phyloP scores from a whole-genome alignment of 2,329 filamentous ascomycete genomes.

The Fusarium chaquense region DNA sequence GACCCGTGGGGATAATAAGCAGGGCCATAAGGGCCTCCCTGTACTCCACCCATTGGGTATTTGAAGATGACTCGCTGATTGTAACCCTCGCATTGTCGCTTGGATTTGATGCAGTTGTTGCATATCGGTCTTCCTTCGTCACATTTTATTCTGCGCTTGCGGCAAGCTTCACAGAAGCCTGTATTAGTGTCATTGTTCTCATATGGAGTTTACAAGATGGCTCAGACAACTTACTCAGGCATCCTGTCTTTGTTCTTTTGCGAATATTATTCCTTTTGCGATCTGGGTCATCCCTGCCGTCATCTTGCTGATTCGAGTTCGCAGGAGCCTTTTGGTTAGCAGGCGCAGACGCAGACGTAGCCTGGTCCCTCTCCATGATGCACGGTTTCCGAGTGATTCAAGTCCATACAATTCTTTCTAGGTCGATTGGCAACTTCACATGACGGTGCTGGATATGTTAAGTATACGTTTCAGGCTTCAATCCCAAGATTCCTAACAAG shows the following conservation, averaged over 20 bases:
- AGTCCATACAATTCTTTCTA: slow-evolving; percentile 25
- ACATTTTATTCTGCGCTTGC: slow-evolving; percentile 95
- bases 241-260: slow-evolving; percentile 91
- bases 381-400: slow-evolving; percentile 15
- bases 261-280: slow-evolving; percentile 63
- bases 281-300: slow-evolving; percentile 57
- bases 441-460: slow-evolving; percentile 26
- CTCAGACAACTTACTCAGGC: slow-evolving; percentile 75
- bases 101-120: slow-evolving; percentile 88
- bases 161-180: slow-evolving; percentile 73
- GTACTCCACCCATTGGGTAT: slow-evolving; percentile 64
- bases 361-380: slow-evolving; percentile 40
- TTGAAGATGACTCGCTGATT: slow-evolving; percentile 86
- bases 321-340: slow-evolving; percentile 45
- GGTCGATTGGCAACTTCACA: slow-evolving; percentile 35
- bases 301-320: slow-evolving; percentile 51
- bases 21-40: slow-evolving; percentile 59
- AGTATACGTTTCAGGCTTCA: slow-evolving; percentile 11
- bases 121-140: slow-evolving; percentile 88
- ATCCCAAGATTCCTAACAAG: slow-evolving; percentile 6
- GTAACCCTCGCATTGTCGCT: slow-evolving; percentile 85
- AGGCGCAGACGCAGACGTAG: slow-evolving; percentile 23
- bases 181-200: slow-evolving; percentile 35
- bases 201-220: background rate
- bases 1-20: slow-evolving; percentile 58